These are phyloP conservation scores for Trichocladium uniseriatum DNA, from an alignment of 495 filamentous ascomycete species.

Conservation along the genomic window DNA sequence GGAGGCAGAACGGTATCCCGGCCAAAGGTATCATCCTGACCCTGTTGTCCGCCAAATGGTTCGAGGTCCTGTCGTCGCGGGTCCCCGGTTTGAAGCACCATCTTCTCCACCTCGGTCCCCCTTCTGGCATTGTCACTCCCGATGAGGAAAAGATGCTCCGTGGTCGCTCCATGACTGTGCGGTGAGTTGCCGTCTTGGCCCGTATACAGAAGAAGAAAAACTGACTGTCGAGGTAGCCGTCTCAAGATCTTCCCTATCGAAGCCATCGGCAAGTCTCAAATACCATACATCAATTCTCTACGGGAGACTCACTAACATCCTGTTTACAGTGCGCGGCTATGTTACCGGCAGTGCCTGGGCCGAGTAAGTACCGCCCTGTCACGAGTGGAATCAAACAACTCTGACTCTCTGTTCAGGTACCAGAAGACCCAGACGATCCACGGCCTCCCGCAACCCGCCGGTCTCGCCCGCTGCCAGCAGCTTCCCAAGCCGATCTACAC, in stretches of 20 bases:
- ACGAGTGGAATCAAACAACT: conserved; percentile 27
- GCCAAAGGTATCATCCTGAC: conserved; percentile 80
- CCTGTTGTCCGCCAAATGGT: conserved; percentile 78
- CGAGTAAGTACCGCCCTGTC: conserved; percentile 33
- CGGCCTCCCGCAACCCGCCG: conserved; percentile 57
- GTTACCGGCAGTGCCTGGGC: conserved; percentile 89
- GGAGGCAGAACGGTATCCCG: conserved; percentile 60
- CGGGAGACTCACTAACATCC: neutral
- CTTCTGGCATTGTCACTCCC: conserved; percentile 32
- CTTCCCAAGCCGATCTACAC: conserved; percentile 75
- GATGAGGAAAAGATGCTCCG: conserved; percentile 46
- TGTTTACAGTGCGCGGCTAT: conserved; percentile 63
- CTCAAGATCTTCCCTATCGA: conserved; percentile 80
- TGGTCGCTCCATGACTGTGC: conserved; percentile 74
- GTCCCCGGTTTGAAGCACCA: conserved; percentile 67
- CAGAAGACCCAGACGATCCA: conserved; percentile 68
- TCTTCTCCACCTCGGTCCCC: conserved; percentile 61
- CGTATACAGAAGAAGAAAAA: too few relatives aligned
- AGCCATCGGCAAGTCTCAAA: conserved; percentile 35
- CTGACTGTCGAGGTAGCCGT: conserved; percentile 29
- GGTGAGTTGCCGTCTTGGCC: neutral
- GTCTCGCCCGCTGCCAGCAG: conserved; percentile 60
- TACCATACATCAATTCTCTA: too few relatives aligned
- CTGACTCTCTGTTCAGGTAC: conserved; percentile 19
- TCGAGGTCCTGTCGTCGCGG: conserved; percentile 54